Percentiles rank a stretch among this genome's conserved stretches.
phyloP scores from a whole-genome alignment of 108 stramenopile species.

The Conticribra weissflogii region DNA sequence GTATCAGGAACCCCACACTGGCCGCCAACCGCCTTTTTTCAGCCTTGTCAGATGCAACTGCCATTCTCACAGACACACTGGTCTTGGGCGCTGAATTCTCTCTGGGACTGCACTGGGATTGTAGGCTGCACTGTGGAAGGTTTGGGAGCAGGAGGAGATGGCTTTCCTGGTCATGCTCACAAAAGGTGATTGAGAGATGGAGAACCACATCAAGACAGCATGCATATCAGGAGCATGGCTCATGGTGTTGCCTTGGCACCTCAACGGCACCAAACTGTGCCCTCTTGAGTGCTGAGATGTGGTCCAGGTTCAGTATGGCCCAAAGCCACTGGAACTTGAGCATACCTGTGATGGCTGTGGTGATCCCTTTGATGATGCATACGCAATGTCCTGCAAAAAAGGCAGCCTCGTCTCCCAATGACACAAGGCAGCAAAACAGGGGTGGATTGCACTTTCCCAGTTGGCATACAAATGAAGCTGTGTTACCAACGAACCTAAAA shows the following conservation, averaged over 20 bases:
- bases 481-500: background rate
- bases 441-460: background rate
- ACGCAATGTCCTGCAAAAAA: constrained; percentile 17
- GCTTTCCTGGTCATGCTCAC: background rate
- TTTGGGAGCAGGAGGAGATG: too few relatives aligned
- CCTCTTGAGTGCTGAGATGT: constrained; percentile 25
- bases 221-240: background rate
- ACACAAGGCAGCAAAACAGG: constrained; percentile 2
- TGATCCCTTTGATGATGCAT: constrained; percentile 10
- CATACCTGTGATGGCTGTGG: constrained; percentile 27
- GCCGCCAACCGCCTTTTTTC: background rate
- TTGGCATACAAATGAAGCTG: background rate
- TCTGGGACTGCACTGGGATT: background rate
- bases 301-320: constrained; percentile 17
- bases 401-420: constrained; percentile 25
- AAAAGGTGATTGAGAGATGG: background rate
- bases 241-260: background rate
- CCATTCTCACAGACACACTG: background rate
- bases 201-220: too few relatives aligned
- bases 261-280: constrained; percentile 24
- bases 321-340: background rate
- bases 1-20: constrained; percentile 3
- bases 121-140: too few relatives aligned
- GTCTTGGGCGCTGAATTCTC: too few relatives aligned
- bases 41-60: background rate